A percentile compares a stretch with the other conserved stretches of the same genome.
Conservation (phyloP, 345 rosid genomes). For the Limnanthes douglasii region DNA sequence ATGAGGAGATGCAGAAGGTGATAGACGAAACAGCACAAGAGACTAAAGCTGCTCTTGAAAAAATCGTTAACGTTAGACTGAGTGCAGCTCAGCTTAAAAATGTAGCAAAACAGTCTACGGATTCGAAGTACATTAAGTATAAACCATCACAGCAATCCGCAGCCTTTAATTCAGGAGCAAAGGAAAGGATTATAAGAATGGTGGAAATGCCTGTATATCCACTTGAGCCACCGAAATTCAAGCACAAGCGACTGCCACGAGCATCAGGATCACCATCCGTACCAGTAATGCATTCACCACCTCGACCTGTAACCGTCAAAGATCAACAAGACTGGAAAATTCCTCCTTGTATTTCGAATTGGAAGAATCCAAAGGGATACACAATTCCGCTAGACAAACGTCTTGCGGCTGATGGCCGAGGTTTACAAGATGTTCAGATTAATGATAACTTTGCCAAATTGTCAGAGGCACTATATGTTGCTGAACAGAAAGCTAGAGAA, state of each 20-base stretch:
- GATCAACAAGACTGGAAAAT: slow-evolving; percentile 99
- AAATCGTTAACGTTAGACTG: slow-evolving; percentile 75
- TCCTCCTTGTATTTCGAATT: slow-evolving; percentile 91
- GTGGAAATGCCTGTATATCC: slow-evolving; percentile 98
- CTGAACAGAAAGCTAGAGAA: slow-evolving; percentile 98
- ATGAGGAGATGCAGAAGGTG: slow-evolving; percentile 49
- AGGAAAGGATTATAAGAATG: slow-evolving; percentile 87
- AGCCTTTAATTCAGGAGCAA: slow-evolving; percentile 86
- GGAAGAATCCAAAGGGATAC: slow-evolving; percentile 96
- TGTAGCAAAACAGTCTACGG: slow-evolving; percentile 66
- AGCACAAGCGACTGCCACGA: slow-evolving; percentile 80
- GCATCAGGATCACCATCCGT: slow-evolving; percentile 99
- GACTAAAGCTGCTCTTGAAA: slow-evolving; percentile 68
- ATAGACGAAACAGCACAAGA: slow-evolving; percentile 63
- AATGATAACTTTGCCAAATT: slow-evolving; percentile 76
- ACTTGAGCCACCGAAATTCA: slow-evolving; percentile 94
- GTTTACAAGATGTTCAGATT: slow-evolving; percentile 43
- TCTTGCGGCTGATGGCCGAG: slow-evolving; percentile 98
- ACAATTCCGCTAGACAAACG: slow-evolving; percentile 97
- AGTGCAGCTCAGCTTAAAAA: slow-evolving; percentile 94
- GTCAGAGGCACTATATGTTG: slow-evolving; percentile 78
- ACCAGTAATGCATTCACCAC: slow-evolving; percentile 95
- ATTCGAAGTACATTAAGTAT: slow-evolving; percentile 68
- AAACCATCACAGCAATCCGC: slow-evolving; percentile 84
- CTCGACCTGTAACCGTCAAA: slow-evolving; percentile 87